Evolutionary conservation across 345 rosid genomes (phyloP).

Genomic region (Sapria himalayana): DNA sequence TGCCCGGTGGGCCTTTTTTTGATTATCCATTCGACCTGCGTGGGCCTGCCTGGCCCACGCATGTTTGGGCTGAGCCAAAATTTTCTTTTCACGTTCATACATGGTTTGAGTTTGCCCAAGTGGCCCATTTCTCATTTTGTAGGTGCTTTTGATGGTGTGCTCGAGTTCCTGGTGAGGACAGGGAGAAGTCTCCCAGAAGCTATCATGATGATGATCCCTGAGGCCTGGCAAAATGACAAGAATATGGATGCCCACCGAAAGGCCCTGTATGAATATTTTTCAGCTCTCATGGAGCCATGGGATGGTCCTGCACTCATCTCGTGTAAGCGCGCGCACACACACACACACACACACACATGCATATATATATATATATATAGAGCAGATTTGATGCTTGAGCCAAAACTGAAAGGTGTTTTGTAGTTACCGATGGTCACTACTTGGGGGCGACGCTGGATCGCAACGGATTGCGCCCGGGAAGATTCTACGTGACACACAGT

Average conservation of each 20-base stretch:
- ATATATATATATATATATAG: no score
- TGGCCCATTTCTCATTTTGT: slow-evolving; percentile 3
- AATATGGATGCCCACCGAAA: slow-evolving; percentile 77
- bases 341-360: no score
- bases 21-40: no score
- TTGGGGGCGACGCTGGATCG: slow-evolving; percentile 98
- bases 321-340: no score
- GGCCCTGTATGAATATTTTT: slow-evolving; percentile 70
- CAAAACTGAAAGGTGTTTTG: slow-evolving; percentile 12
- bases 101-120: no score
- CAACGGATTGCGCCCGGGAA: slow-evolving; percentile 95
- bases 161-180: slow-evolving; percentile 88
- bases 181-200: slow-evolving; percentile 99
- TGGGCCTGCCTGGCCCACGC: no score
- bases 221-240: slow-evolving; percentile 99
- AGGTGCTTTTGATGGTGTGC: slow-evolving; percentile 99
- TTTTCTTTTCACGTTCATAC: no score
- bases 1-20: no score
- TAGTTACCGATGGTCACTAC: slow-evolving; percentile 98
- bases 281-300: slow-evolving; percentile 98
- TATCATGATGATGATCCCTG: slow-evolving; percentile 99
- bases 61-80: no score
- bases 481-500: slow-evolving; percentile 73
- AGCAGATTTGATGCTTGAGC: no score
- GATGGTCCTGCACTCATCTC: slow-evolving; percentile 99